Percentiles rank a stretch among this genome's conserved stretches.
These are phyloP conservation scores for Picea abies DNA, from an alignment of 83 land plant species.

Conservation along the genomic window DNA sequence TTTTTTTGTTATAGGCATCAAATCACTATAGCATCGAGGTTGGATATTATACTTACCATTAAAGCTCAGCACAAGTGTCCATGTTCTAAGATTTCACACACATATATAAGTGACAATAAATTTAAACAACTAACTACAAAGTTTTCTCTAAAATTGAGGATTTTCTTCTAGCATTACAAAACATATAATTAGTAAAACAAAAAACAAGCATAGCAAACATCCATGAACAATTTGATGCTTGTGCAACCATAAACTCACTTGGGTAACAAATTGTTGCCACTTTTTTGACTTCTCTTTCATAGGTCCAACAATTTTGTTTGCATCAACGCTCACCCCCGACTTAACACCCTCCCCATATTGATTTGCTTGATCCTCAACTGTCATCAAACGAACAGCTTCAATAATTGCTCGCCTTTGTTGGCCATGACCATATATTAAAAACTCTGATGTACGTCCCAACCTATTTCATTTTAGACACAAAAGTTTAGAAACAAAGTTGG, in stretches of 20 bases:
- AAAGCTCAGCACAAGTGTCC: neutral
- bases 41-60: neutral
- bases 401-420: slow-evolving; percentile 92
- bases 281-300: slow-evolving; percentile 90
- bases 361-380: slow-evolving; percentile 24
- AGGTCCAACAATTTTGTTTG: slow-evolving; percentile 25
- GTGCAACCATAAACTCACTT: slow-evolving; percentile 40
- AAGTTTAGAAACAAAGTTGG: no score
- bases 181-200: neutral
- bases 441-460: slow-evolving; percentile 82
- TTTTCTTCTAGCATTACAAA: neutral
- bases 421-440: slow-evolving; percentile 86
- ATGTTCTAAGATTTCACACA: neutral
- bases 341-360: slow-evolving; percentile 16
- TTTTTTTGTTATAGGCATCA: no score
- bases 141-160: neutral
- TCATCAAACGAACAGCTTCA: slow-evolving; percentile 81
- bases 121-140: neutral
- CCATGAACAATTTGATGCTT: neutral
- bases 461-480: slow-evolving; percentile 29
- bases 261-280: slow-evolving; percentile 91
- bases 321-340: slow-evolving; percentile 13
- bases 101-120: no score
- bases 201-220: neutral
- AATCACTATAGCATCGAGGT: no score